phyloP scores from a whole-genome alignment of 306 rosid species.

The Canavalia ensiformis region DNA sequence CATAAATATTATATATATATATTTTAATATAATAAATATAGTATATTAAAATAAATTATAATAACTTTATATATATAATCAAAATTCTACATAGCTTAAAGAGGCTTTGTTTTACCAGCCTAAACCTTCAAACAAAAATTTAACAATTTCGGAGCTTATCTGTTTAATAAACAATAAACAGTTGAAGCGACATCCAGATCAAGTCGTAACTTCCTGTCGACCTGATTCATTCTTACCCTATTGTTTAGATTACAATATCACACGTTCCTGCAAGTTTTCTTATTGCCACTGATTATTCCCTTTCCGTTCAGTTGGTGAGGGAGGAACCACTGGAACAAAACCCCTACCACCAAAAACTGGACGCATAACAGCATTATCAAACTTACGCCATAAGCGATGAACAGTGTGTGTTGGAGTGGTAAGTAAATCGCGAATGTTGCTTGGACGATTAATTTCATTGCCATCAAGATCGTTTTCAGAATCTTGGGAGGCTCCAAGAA shows the following conservation, averaged over 20 bases:
- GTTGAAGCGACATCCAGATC: no score
- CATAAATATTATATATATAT: no score
- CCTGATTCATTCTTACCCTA: neutral
- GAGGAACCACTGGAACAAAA: slow-evolving; percentile 80
- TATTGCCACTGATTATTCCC: slow-evolving; percentile 54
- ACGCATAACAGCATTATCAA: slow-evolving; percentile 90
- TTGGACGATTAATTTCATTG: slow-evolving; percentile 54
- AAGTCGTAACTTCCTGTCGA: no score
- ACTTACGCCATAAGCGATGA: slow-evolving; percentile 89
- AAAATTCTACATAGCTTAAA: no score
- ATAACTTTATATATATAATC: no score
- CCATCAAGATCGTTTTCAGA: slow-evolving; percentile 65
- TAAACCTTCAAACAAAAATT: no score
- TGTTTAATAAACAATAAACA: no score
- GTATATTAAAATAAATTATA: no score
- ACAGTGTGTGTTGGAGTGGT: slow-evolving; percentile 81
- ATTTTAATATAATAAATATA: no score
- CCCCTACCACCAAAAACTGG: slow-evolving; percentile 98
- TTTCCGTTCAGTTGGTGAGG: slow-evolving; percentile 64
- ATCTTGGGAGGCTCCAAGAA: slow-evolving; percentile 67
- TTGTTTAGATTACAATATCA: slow-evolving; percentile 48
- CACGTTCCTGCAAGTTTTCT: slow-evolving; percentile 46
- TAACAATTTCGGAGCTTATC: no score
- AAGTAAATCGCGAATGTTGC: slow-evolving; percentile 77
- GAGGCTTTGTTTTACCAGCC: no score